phyloP scores from a whole-genome alignment of 2,329 filamentous ascomycete species.

The Paecilomyces variotii region DNA sequence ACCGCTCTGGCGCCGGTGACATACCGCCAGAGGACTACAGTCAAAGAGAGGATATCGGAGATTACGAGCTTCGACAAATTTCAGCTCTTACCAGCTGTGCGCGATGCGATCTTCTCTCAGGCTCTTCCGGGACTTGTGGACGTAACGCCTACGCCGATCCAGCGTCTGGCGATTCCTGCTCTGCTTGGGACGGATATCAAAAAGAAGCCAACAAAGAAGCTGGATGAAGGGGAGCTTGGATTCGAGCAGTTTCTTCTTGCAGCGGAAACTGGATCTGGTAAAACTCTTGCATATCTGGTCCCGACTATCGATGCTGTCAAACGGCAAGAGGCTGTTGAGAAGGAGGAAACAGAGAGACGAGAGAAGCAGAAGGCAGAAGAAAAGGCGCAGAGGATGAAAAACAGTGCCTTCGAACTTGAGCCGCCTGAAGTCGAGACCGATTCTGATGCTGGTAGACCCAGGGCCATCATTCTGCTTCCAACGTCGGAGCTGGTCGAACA shows the following conservation, averaged over 20 bases:
- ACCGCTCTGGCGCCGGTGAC: constrained; percentile 65
- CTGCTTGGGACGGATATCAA: constrained; percentile 53
- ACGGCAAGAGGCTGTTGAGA: constrained; percentile 57
- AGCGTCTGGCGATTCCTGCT: constrained; percentile 78
- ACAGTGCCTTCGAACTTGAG: constrained; percentile 55
- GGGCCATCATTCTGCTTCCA: constrained; percentile 78
- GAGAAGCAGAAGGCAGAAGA: constrained; percentile 52
- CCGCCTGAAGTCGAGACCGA: constrained; percentile 55
- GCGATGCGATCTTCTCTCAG: constrained; percentile 63
- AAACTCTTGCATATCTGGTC: constrained; percentile 86
- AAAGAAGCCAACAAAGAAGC: constrained; percentile 21
- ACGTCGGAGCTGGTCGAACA: constrained; percentile 88
- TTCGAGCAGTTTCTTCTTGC: constrained; percentile 70
- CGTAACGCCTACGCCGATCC: constrained; percentile 77
- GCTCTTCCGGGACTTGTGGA: constrained; percentile 67
- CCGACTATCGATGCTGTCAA: constrained; percentile 83
- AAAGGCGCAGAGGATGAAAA: constrained; percentile 39
- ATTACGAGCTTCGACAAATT: constrained; percentile 77
- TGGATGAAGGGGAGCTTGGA: constrained; percentile 35
- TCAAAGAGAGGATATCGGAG: constrained; percentile 55
- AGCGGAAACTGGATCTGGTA: constrained; percentile 93
- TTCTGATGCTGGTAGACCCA: constrained; percentile 66
- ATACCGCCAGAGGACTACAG: constrained; percentile 58
- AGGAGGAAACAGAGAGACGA: constrained; percentile 47
- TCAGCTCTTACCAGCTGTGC: constrained; percentile 61